Conservation (phyloP, 169 alveolate genomes). For the Eimeria acervulina region DNA sequence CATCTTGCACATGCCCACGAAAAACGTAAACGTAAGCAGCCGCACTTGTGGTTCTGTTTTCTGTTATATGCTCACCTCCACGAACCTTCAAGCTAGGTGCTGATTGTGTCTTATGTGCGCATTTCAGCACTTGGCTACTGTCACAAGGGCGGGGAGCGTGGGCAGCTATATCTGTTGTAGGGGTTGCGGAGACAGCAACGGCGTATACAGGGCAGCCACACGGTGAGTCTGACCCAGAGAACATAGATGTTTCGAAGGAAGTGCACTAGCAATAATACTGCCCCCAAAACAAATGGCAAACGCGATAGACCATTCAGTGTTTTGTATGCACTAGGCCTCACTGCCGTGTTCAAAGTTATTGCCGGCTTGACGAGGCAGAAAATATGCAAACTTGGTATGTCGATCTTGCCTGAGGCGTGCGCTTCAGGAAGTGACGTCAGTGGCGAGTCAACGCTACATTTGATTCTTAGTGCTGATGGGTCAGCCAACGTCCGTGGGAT, state of each 20-base stretch:
- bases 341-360: background rate
- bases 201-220: slow-evolving; percentile 68
- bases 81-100: background rate
- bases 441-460: slow-evolving; percentile 69
- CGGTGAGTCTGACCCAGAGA: slow-evolving; percentile 5
- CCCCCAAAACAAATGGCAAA: background rate
- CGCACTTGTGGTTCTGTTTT: background rate
- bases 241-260: background rate
- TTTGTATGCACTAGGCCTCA: background rate
- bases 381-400: background rate
- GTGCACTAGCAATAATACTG: background rate
- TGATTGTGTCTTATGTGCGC: background rate
- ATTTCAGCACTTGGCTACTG: slow-evolving; percentile 14
- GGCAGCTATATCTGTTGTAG: slow-evolving; percentile 71
- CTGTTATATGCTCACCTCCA: background rate
- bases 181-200: slow-evolving; percentile 64
- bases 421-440: slow-evolving; percentile 67
- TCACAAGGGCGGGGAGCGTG: slow-evolving; percentile 19
- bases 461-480: slow-evolving; percentile 2
- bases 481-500: slow-evolving; percentile 6
- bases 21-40: background rate
- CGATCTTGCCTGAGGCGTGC: background rate
- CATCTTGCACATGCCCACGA: background rate
- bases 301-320: background rate
- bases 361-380: background rate